Evolutionary conservation across 2,329 filamentous ascomycete genomes (phyloP), one percentile per base, ranked within the genome.

Genomic region (Ceratocystis destructans): DNA sequence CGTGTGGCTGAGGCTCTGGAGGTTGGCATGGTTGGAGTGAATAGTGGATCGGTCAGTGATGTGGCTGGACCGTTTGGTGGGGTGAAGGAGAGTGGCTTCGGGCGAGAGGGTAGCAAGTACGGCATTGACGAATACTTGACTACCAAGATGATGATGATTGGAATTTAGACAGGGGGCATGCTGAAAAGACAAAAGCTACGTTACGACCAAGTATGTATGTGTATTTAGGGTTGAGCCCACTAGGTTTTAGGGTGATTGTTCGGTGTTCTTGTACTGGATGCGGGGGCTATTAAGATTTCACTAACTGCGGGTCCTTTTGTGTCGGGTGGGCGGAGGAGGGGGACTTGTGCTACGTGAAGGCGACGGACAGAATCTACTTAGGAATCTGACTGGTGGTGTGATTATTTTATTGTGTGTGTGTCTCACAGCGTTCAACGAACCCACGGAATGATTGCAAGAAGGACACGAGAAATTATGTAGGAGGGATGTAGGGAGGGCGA

Each of bases 31-130:
- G 70, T 76, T 63, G 74, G 74, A 12, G 66, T 76, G 65, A 75
- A 74, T 64, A 65, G 48, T 25, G 45, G 2, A 15, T 8, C 61
- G 57, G 63, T 85, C 69, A 83, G 81, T 1, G 83, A 85, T 68
- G 76, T 79, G 12, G 81, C 81, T 0, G 74, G 80, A 64, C 83
- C 83, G 0, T 94, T 94, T 72, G 89, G 89, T 20, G 89, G 89
- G 70, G 86, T 94, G 59, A 94, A 94, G 77, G 81, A 90, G 77
- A 89, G 85, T 71, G 89, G 89, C 0, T 91, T 91, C 71, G 89
- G 89, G 2, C 79, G 88, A 59, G 90, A 94, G 75, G 89, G 89
- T 6, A 87, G 86, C 70, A 82, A 85, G 74, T 89, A 91, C 68
- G 89, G 89, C 17, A 85, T 90, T 69, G 83, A 85, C n/a, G 89